Base-by-base conservation (phyloP, 805 yeast species). In the Schizosaccharomyces lindneri region DNA sequence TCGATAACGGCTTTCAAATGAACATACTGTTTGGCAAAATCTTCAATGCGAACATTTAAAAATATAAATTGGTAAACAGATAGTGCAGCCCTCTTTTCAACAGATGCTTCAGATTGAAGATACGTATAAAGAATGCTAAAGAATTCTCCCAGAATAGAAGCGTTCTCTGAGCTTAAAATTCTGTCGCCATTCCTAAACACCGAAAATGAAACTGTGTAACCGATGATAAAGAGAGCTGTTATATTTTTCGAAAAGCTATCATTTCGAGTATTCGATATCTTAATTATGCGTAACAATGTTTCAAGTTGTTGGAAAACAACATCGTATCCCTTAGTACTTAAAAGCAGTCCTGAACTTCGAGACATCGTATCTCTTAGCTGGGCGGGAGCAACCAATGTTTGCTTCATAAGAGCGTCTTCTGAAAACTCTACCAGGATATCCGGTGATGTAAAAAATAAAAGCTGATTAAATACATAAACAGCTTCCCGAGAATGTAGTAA, bases 211-310 rank as follows among this genome's bases (percentile, higher is more conserved):
- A 85, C 68, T 0, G 84, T 74, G 2, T 86, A 65, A 62, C 76
- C 73, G 0, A 87, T 79, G 68, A 83, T 75, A 0, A 84, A 73
- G 48, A 79, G 67, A 4, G 80, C 75, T 0, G 88, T 78, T 39
- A 69, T 72, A 64, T 86, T 95, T 64, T 82, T 81, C 9, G 29
- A 24, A 55, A 32, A 24, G 19, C 29, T 55, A 29, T 55, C 59
- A 29, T 55, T 55, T 32, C 24, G 21, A 17, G 15, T 32, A 19
- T 55, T 55, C 13, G 59, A 55, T 13, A n/a, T 32, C 21, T 19
- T 19, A 2, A 55, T 32, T 7, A 46, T n/a, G 2, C 11, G 21
- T n/a, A 46, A 46, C 1, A n/a, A 17, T 11, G 51, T 19, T 19
- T 5, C 21, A 15, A 46, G 51, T 2, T 19, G 13, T 3, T 46